Percentiles rank a stretch among this genome's conserved stretches.
Conservation (phyloP, 2,329 filamentous ascomycete genomes). For the Clarireedia homoeocarpa region DNA sequence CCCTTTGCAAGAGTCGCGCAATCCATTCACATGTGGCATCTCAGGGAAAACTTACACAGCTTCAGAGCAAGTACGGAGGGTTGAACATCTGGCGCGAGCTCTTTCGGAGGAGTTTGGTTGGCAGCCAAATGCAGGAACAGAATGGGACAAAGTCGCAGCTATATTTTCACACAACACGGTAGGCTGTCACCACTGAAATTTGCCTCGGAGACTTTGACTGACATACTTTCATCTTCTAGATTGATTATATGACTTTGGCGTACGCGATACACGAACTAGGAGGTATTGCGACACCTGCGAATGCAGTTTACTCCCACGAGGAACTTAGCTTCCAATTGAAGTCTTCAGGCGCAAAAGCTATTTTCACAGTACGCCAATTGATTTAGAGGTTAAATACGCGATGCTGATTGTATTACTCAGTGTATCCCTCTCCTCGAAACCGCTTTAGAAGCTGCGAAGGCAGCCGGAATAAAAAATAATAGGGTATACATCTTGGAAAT, state of each 20-base stretch:
- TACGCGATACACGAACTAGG: slow-evolving; percentile 69
- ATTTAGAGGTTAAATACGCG: neutral
- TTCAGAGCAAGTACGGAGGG: slow-evolving; percentile 54
- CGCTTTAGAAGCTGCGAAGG: slow-evolving; percentile 58
- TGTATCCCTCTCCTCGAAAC: slow-evolving; percentile 58
- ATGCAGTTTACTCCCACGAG: slow-evolving; percentile 74
- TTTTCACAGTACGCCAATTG: slow-evolving; percentile 63
- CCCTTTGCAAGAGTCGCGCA: slow-evolving; percentile 52
- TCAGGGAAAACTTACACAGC: slow-evolving; percentile 60
- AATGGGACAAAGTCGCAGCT: slow-evolving; percentile 75
- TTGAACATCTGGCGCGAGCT: slow-evolving; percentile 59
- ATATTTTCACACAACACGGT: slow-evolving; percentile 78
- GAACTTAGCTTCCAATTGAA: slow-evolving; percentile 79
- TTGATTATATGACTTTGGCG: slow-evolving; percentile 66
- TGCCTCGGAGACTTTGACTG: neutral
- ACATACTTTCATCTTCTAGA: slow-evolving; percentile 34
- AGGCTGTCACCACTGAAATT: slow-evolving; percentile 20
- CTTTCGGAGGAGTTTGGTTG: slow-evolving; percentile 66
- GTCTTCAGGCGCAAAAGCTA: slow-evolving; percentile 63
- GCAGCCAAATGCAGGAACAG: slow-evolving; percentile 58
- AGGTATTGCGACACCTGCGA: slow-evolving; percentile 73
- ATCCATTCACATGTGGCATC: slow-evolving; percentile 71
- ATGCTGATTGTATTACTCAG: slow-evolving; percentile 20
- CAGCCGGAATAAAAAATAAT: slow-evolving; percentile 61
- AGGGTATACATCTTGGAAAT: slow-evolving; percentile 67